Evolutionary conservation across 1,284 basidiomycete species (phyloP).

Genomic region (Leccinum colubrinum): DNA sequence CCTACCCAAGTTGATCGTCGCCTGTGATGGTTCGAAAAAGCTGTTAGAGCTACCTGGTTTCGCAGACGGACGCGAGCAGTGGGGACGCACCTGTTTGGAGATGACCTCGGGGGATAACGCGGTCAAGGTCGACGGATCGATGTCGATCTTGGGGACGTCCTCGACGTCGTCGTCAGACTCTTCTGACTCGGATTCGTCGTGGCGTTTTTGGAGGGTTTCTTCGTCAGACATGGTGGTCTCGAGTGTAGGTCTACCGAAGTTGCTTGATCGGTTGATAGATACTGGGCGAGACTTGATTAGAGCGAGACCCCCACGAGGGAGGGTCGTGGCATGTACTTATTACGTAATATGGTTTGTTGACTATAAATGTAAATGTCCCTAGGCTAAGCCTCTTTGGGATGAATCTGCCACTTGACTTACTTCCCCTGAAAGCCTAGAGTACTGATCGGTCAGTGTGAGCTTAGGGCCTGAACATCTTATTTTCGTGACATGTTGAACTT

Average conservation of each 20-base stretch:
- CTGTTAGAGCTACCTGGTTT: background rate
- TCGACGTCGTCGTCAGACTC: constrained; percentile 58
- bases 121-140: constrained; percentile 81
- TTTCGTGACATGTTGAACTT: background rate
- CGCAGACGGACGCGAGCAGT: background rate
- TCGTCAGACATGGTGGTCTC: constrained; percentile 52
- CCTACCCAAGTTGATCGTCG: constrained; percentile 83
- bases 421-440: background rate
- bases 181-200: constrained; percentile 69
- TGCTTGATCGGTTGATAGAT: constrained; percentile 17
- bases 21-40: constrained; percentile 40
- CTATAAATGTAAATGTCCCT: background rate
- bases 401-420: background rate
- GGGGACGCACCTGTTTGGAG: constrained; percentile 83
- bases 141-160: constrained; percentile 57
- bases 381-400: background rate
- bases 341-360: constrained; percentile 12
- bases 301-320: constrained; percentile 6
- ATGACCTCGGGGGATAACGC: constrained; percentile 96
- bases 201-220: constrained; percentile 58
- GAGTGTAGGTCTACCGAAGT: background rate
- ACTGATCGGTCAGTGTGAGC: background rate
- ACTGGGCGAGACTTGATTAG: constrained; percentile 17
- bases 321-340: constrained; percentile 3
- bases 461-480: background rate